These are phyloP conservation scores for Juglanconis oblonga DNA, from an alignment of 2,329 filamentous ascomycete species.

Conservation along the genomic window DNA sequence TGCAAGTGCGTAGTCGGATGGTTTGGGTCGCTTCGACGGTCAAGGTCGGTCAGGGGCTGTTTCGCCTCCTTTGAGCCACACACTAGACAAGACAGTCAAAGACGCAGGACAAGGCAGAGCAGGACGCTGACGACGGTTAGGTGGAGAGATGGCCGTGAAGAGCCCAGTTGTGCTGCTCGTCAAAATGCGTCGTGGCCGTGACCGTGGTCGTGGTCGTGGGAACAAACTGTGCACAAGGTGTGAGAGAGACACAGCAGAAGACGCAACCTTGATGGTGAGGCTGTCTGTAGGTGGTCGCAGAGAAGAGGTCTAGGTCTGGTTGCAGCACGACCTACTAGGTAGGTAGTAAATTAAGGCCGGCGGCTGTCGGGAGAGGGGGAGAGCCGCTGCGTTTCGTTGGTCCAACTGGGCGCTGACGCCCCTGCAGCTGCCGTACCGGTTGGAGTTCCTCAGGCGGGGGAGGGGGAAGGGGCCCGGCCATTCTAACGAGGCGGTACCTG, in stretches of 20 bases:
- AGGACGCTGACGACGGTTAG: no score
- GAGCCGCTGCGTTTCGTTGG: background rate
- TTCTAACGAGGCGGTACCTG: no score
- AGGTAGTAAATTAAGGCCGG: background rate
- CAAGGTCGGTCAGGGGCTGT: conserved; percentile 9
- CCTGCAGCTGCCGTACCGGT: background rate
- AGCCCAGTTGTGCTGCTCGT: no score
- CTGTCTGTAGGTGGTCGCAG: background rate
- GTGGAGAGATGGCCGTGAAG: no score
- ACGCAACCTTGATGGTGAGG: background rate
- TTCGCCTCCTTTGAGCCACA: conserved; percentile 8
- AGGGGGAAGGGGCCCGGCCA: background rate
- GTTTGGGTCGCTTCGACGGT: background rate
- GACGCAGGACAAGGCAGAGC: background rate
- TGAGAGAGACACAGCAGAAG: background rate
- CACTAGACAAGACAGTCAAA: background rate
- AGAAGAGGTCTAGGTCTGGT: no score
- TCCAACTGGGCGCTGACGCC: background rate
- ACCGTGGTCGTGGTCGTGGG: background rate
- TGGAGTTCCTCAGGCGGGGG: background rate
- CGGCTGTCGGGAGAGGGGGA: background rate
- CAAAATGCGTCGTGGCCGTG: background rate
- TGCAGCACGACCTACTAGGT: background rate
- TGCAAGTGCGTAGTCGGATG: background rate
- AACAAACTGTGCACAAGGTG: background rate